phyloP scores from a whole-genome alignment of 257 asterid genomes.

The Thymus mandschuricus region DNA sequence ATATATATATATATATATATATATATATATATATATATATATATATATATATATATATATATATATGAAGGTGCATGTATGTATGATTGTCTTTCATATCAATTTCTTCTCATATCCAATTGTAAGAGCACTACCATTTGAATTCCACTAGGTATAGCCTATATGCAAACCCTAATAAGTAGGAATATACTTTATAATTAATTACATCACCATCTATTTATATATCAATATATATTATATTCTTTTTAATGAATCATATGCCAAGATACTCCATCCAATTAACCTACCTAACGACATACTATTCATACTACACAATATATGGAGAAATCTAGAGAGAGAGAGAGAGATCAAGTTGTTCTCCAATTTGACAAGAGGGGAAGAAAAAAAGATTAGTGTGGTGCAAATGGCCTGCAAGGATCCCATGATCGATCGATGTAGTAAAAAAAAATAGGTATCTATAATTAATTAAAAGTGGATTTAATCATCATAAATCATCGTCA shows the following conservation, averaged over 20 bases:
- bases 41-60: too few relatives aligned
- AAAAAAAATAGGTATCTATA: not conserved
- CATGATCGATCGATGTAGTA: conserved; percentile 25
- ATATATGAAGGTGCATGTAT: too few relatives aligned
- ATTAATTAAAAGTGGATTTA: not conserved
- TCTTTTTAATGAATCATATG: conserved; percentile 22
- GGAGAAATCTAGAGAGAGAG: not conserved
- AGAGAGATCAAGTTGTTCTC: not conserved
- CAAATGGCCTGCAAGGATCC: conserved; percentile 37
- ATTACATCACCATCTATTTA: not conserved
- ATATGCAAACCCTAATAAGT: too few relatives aligned
- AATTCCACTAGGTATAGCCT: too few relatives aligned
- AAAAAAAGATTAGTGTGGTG: conserved; percentile 5
- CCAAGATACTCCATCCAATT: conserved; percentile 22
- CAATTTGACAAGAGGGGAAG: not conserved
- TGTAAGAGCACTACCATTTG: too few relatives aligned
- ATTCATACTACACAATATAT: not conserved
- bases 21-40: too few relatives aligned
- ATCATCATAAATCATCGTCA: not conserved
- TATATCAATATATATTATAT: not conserved
- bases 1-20: too few relatives aligned
- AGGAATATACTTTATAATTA: not conserved
- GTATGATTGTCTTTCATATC: too few relatives aligned
- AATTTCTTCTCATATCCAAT: too few relatives aligned
- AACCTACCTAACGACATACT: not conserved